Percentiles rank a stretch among this genome's conserved stretches.
Evolutionary conservation across 225 moss, liverwort and hornwort species (phyloP).

Genomic region (Bryoerythrophyllum caledonicum): DNA sequence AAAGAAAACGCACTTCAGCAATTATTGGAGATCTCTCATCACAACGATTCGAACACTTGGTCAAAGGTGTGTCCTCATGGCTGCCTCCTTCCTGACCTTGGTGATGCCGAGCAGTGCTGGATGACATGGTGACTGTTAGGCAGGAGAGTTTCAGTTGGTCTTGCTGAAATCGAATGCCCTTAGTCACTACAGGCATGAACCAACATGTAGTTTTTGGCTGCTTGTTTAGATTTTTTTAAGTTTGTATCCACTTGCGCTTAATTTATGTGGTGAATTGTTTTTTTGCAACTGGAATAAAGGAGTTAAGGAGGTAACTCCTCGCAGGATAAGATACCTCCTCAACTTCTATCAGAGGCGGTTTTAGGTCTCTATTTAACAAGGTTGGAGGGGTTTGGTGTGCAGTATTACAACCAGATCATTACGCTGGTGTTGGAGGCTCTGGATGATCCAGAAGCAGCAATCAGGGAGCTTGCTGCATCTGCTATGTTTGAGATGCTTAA

Average conservation of each 20-base stretch:
- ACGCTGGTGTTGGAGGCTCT: constrained; percentile 74
- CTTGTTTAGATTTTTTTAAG: neutral
- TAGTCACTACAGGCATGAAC: neutral
- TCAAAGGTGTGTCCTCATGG: constrained; percentile 52
- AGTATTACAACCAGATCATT: constrained; percentile 77
- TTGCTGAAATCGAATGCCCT: neutral
- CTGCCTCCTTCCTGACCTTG: constrained; percentile 9
- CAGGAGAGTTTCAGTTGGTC: constrained; percentile 1
- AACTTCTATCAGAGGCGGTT: neutral
- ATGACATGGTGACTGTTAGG: constrained; percentile 8
- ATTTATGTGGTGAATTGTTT: neutral
- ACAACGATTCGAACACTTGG: constrained; percentile 67
- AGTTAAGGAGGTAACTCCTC: neutral
- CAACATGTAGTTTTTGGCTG: neutral
- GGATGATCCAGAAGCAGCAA: constrained; percentile 72
- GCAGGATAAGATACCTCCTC: neutral
- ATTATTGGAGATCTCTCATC: constrained; percentile 51
- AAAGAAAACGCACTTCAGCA: constrained; percentile 76
- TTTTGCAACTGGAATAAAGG: neutral
- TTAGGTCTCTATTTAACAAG: constrained; percentile 19
- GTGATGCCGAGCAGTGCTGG: constrained; percentile 12
- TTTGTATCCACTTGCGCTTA: constrained; percentile 8
- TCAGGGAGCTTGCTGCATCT: constrained; percentile 80
- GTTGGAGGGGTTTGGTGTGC: constrained; percentile 35
- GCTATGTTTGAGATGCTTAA: constrained; percentile 76